Conservation (phyloP, 2,329 filamentous ascomycete genomes). For the Pseudopithomyces chartarum region DNA sequence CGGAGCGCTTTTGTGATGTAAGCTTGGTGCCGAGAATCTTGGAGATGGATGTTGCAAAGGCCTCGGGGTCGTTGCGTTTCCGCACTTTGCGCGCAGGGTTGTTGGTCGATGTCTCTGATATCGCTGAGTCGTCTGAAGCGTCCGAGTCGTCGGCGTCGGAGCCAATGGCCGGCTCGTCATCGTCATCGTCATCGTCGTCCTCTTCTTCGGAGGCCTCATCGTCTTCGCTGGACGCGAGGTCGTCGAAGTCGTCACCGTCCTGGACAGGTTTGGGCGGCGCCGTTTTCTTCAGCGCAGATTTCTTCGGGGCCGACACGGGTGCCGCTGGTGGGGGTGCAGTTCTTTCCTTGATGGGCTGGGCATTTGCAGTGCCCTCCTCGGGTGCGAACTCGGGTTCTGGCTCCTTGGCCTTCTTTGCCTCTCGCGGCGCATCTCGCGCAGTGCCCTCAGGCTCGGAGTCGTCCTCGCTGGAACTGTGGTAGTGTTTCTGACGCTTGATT, state of each 20-base stretch:
- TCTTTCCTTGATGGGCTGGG: slow-evolving; percentile 10
- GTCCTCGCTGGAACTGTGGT: slow-evolving; percentile 68
- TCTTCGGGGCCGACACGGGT: slow-evolving; percentile 4
- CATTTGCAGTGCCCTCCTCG: slow-evolving; percentile 24
- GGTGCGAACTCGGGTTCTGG: slow-evolving; percentile 51
- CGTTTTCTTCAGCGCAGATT: slow-evolving; percentile 31
- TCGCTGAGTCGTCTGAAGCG: slow-evolving; percentile 43
- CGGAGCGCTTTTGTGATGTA: slow-evolving; percentile 76
- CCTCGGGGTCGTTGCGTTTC: slow-evolving; percentile 89
- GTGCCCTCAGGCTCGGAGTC: slow-evolving; percentile 47
- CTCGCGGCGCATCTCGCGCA: slow-evolving; percentile 38
- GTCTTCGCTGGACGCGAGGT: slow-evolving; percentile 30
- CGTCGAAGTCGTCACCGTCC: slow-evolving; percentile 34
- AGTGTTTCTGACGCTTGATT: slow-evolving; percentile 65
- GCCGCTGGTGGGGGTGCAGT: slow-evolving; percentile 8
- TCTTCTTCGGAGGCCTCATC: slow-evolving; percentile 41
- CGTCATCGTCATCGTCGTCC: slow-evolving; percentile 43
- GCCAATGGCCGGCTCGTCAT: slow-evolving; percentile 45
- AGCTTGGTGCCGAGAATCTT: slow-evolving; percentile 93
- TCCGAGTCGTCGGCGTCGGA: slow-evolving; percentile 44
- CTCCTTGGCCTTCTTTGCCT: neutral
- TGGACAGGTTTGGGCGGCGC: slow-evolving; percentile 11
- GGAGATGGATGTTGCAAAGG: slow-evolving; percentile 90
- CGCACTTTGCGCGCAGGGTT: slow-evolving; percentile 56
- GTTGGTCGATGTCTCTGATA: slow-evolving; percentile 40